These are phyloP conservation scores for Penicillium riverlandense DNA, from an alignment of 495 filamentous ascomycete genomes.

Conservation along the genomic window DNA sequence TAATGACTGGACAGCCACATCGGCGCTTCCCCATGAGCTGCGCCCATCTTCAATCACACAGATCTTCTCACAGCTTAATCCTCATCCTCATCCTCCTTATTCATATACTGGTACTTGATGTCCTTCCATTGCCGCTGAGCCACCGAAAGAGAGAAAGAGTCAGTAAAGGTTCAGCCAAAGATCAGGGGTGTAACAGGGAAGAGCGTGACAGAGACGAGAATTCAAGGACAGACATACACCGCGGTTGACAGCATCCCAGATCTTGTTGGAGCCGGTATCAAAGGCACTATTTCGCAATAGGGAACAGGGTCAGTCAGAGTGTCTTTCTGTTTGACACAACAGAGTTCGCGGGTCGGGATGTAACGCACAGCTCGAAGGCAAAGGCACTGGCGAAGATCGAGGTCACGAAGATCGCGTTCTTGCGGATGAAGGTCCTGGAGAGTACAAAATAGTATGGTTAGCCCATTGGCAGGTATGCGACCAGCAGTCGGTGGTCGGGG, in stretches of 20 bases:
- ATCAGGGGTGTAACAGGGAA: too few species aligned
- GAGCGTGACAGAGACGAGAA: too few species aligned
- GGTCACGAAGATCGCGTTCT: constrained; percentile 79
- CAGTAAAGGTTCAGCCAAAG: too few species aligned
- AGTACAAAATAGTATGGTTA: constrained; percentile 12
- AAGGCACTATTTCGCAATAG: constrained; percentile 53
- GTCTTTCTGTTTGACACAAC: neutral
- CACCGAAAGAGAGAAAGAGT: constrained; percentile 11
- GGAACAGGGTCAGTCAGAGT: constrained; percentile 4
- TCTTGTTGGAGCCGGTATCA: constrained; percentile 64
- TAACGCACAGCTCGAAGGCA: constrained; percentile 82
- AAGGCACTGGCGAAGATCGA: constrained; percentile 83
- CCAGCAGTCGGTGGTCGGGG: neutral
- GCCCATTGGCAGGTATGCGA: constrained; percentile 9
- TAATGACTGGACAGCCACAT: too few species aligned
- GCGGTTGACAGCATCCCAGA: constrained; percentile 86
- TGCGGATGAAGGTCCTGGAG: constrained; percentile 71
- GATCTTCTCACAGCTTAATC: constrained; percentile 20
- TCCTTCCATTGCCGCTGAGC: constrained; percentile 98
- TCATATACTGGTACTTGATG: constrained; percentile 80
- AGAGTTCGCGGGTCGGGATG: neutral
- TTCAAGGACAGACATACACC: constrained; percentile 57
- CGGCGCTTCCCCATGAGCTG: neutral
- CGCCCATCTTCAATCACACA: constrained; percentile 1
- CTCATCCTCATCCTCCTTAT: constrained; percentile 57